Percentiles rank a stretch among this genome's conserved stretches.
Evolutionary conservation across 176 grass and related monocot species (phyloP).

Genomic region (Aegilops umbellulata): DNA sequence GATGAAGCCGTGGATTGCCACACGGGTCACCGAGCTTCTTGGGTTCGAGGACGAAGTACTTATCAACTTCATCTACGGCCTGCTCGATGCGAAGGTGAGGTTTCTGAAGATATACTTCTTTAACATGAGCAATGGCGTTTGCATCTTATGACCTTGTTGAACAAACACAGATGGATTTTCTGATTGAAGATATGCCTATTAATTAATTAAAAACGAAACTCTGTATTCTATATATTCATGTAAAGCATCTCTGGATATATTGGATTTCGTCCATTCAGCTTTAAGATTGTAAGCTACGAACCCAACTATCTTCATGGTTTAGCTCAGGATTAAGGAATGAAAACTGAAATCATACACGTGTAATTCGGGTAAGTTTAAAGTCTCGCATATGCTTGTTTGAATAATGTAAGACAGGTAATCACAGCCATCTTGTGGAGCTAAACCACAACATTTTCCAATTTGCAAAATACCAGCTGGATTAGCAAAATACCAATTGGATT

Average conservation of each 20-base stretch:
- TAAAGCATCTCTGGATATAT: neutral
- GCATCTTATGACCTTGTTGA: neutral
- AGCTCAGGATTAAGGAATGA: neutral
- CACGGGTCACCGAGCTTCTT: constrained; percentile 81
- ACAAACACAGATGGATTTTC: neutral
- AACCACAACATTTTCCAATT: neutral
- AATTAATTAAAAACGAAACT: neutral
- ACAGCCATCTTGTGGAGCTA: neutral
- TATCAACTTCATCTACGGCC: constrained; percentile 92
- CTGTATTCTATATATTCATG: neutral
- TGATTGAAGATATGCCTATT: neutral
- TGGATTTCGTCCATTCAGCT: neutral
- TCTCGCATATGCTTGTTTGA: neutral
- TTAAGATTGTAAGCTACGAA: neutral
- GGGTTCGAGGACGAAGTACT: constrained; percentile 98
- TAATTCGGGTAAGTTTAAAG: neutral
- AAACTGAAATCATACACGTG: neutral
- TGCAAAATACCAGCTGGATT: neutral
- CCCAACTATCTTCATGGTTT: neutral
- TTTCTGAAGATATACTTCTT: neutral
- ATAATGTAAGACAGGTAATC: neutral
- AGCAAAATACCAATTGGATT: constrained; percentile 2
- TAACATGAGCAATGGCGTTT: neutral
- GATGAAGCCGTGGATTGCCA: constrained; percentile 97
- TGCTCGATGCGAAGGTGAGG: constrained; percentile 75